Percentiles rank a stretch among this genome's conserved stretches.
Evolutionary conservation across 495 filamentous ascomycete species (phyloP).

Genomic region (Penicillium waksmanii): DNA sequence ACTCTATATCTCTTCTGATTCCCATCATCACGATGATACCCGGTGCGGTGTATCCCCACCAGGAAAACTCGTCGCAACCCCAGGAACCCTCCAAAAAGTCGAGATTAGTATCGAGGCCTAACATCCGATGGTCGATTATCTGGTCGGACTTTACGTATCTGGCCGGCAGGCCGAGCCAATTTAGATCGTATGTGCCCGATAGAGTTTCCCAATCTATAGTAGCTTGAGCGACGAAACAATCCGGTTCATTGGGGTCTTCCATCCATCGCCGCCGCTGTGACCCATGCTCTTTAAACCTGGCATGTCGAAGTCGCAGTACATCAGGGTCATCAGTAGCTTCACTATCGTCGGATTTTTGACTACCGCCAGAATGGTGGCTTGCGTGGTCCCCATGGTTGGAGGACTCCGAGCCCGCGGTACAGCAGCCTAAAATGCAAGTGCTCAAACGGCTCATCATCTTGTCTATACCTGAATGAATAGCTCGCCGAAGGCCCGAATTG

Average conservation of each 20-base stretch:
- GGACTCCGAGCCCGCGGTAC: too few species aligned
- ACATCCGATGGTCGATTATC: neutral
- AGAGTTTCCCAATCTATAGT: neutral
- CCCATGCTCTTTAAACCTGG: neutral
- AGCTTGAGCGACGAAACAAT: neutral
- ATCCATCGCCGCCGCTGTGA: slow-evolving; percentile 1
- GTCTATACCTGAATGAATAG: too few species aligned
- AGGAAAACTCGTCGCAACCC: neutral
- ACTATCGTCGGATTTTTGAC: neutral
- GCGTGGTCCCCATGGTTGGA: too few species aligned
- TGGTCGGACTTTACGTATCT: neutral
- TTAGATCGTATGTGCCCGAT: neutral
- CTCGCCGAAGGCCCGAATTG: too few species aligned
- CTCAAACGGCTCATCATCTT: too few species aligned
- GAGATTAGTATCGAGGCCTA: neutral
- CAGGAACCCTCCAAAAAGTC: neutral
- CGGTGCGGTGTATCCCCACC: slow-evolving; percentile 1
- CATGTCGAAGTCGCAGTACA: neutral
- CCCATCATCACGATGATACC: neutral
- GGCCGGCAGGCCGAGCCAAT: neutral
- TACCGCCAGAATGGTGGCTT: too few species aligned
- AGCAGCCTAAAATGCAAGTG: too few species aligned
- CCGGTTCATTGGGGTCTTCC: neutral
- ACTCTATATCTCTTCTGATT: neutral
- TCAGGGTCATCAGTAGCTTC: neutral